Evolutionary conservation across 164 flowering plant species (phyloP).

Genomic region (Aristolochia fimbriata): DNA sequence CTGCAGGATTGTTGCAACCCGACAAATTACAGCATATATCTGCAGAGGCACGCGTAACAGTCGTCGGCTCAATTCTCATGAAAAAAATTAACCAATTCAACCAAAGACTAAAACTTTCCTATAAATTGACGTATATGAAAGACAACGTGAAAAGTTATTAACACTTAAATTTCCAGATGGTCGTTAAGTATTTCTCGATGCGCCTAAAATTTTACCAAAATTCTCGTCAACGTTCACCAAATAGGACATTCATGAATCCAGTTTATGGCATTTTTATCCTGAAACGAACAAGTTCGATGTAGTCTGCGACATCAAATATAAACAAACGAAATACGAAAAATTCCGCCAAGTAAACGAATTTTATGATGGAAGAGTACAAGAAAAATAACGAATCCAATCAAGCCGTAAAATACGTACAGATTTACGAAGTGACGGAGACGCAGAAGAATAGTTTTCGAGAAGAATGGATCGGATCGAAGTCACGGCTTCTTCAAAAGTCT

Average conservation of each 20-base stretch:
- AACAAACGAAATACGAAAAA: background rate
- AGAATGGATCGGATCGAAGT: constrained; percentile 46
- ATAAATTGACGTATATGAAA: background rate
- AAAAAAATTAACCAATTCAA: background rate
- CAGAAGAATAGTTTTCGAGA: constrained; percentile 35
- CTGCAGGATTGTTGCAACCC: constrained; percentile 66
- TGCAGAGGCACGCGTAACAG: constrained; percentile 18
- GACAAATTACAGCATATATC: constrained; percentile 67
- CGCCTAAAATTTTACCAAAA: no score
- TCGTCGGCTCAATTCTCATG: no score
- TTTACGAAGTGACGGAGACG: constrained; percentile 69
- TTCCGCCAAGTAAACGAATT: background rate
- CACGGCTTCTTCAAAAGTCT: constrained; percentile 65
- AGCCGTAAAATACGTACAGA: constrained; percentile 22
- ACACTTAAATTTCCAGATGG: background rate
- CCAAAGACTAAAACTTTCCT: background rate
- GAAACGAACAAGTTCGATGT: background rate
- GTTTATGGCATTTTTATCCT: background rate
- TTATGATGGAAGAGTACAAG: background rate
- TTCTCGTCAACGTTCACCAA: no score
- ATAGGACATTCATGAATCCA: background rate
- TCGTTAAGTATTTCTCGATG: no score
- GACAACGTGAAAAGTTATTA: background rate
- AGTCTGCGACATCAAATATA: background rate
- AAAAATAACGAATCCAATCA: background rate